Base-by-base conservation (phyloP, 148 eudicot genomes). In the Rhododendron kiyosumense region DNA sequence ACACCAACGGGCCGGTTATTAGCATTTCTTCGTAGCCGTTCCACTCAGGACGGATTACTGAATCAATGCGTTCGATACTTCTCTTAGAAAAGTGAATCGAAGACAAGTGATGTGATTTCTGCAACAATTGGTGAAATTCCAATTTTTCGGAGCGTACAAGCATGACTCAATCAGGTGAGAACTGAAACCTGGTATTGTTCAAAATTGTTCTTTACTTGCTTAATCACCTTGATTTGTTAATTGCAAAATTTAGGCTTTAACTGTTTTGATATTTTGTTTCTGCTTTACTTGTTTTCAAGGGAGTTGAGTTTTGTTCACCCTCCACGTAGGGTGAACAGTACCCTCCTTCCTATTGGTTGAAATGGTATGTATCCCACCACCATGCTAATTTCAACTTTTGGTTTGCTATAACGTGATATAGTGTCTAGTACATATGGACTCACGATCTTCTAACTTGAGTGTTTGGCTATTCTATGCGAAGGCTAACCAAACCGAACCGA, bases 141-240 rank as follows among this genome's bases (percentile, higher is more conserved):
- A 52, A 48, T 38, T 46, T 84, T 49, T 17, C 83, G 5, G 2
- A 49, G 38, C 32, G 34, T 28, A 13, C 63, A 10, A 57, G 20
- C 69, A 81, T 81, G 84, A 81, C 71, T 12, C 85, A 84, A 12
- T 84, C 85, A 49, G 85, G 85, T 84, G 45, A 84, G 85, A 46
- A 7, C 49, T 46, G 43, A 41, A 7, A 5, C 83, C 46, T 57
- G 36, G 20, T 3, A 10, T 59, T 61, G 22, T 82, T 81, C 38
- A 7, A 41, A 57, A 18, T 2, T 67, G 20, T 52, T 67, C 28
- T 54, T 81, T 7, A 12, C 22, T 59, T 7, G 3, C n/a, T 54
- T 24, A 7, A 26, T 49, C 41, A 54, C 28, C 12, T 81, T 34
- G 28, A 1, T 18, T 26, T 43, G 38, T 79, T 30, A 24, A 48